These are phyloP conservation scores for Starmera pachycereana DNA, from an alignment of 805 yeast species.

Conservation along the genomic window DNA sequence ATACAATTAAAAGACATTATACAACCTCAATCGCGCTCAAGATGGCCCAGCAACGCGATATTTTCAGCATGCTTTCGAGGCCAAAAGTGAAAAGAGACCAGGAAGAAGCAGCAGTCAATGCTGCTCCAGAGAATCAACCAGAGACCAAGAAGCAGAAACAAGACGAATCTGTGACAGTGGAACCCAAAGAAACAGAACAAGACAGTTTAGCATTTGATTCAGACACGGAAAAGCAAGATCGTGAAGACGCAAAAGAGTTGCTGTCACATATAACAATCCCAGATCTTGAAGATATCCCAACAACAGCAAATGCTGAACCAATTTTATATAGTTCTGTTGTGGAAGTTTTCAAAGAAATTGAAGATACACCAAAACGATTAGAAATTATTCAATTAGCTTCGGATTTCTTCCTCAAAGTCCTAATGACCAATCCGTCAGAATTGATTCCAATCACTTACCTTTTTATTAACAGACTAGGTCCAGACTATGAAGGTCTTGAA, in stretches of 20 bases:
- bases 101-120: not conserved
- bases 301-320: conserved; percentile 7
- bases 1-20: not conserved
- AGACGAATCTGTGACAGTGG: not conserved
- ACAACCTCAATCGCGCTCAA: not conserved
- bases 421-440: conserved; percentile 41
- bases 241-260: conserved; percentile 14
- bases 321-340: conserved; percentile 33
- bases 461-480: conserved; percentile 83
- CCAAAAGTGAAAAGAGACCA: conserved; percentile 1
- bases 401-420: conserved; percentile 56
- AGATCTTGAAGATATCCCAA: not conserved
- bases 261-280: conserved; percentile 9
- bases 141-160: not conserved
- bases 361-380: conserved; percentile 70
- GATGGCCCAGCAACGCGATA: conserved; percentile 15
- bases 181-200: conserved; percentile 2
- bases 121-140: not conserved
- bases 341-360: conserved; percentile 66
- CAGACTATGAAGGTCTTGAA: conserved; percentile 93
- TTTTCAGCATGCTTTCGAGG: conserved; percentile 15
- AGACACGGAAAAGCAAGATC: conserved; percentile 14
- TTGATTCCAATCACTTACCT: conserved; percentile 70
- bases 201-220: conserved; percentile 15
- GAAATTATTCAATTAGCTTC: conserved; percentile 72